phyloP scores from a whole-genome alignment of 2,329 filamentous ascomycete genomes.

The Neonectria faginata region DNA sequence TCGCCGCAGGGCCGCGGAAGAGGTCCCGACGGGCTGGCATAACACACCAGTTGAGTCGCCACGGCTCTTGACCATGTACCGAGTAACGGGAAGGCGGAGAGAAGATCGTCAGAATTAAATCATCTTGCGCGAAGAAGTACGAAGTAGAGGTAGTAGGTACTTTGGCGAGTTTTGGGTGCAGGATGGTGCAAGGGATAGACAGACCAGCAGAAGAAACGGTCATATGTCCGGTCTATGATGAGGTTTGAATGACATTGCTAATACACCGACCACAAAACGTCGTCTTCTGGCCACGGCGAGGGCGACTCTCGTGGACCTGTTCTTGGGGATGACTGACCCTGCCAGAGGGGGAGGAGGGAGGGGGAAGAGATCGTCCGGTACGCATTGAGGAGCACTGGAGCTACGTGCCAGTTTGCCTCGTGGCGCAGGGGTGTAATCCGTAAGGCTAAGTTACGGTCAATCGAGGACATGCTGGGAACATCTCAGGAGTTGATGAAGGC shows the following conservation, averaged over 20 bases:
- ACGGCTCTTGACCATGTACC: neutral
- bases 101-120: neutral
- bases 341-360: neutral
- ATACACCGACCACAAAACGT: conserved; percentile 5
- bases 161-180: neutral
- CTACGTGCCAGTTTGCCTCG: neutral
- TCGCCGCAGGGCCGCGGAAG: neutral
- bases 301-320: conserved; percentile 14
- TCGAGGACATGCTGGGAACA: conserved; percentile 1
- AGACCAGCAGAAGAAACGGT: conserved; percentile 1
- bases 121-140: neutral
- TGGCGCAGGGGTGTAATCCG: neutral
- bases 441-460: conserved; percentile 10
- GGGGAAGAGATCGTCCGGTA: neutral
- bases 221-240: conserved; percentile 1
- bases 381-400: neutral
- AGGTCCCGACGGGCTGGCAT: neutral
- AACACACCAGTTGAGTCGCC: neutral
- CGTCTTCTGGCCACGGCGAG: conserved; percentile 6
- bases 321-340: neutral
- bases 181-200: neutral
- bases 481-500: conserved; percentile 5
- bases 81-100: conserved; percentile 1
- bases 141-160: neutral
- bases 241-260: conserved; percentile 8